Base-by-base conservation (phyloP, 2,329 filamentous ascomycete genomes). In the Penicillium sp. region DNA sequence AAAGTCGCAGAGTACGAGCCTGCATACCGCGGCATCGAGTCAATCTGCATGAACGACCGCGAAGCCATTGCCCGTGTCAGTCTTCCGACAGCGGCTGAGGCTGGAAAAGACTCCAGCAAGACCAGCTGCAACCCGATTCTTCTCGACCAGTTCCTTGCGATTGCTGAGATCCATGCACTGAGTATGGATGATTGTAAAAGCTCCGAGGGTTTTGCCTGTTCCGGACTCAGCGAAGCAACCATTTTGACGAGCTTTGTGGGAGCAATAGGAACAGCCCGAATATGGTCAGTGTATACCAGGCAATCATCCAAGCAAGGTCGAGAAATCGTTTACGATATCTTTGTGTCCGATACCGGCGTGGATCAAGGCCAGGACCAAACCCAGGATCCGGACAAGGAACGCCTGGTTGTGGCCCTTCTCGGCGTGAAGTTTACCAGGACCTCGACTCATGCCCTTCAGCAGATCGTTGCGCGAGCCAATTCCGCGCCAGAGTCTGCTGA, bases 81-180 rank as follows among this genome's bases (percentile, higher is more conserved):
- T 17, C 8, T 44, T 21, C 51, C 51, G 7, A 3, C 19, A 23
- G 51, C 3, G 35, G 35, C 51, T 29, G n/a, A 26, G 51, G 21
- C 51, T 45, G 31, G 4, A 17, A 26, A 45, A 44, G 45, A 45
- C 51, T 7, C 7, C 13, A 21, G 51, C 35, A 44, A 45, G 35
- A 26, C n/a, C 11, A 26, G 9, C 15, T 54, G 19, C 11, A 30
- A 54, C 26, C 35, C 51, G 0, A 54, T 54, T 15, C 31, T 58
- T 8, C 6, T 58, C 19, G 56, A 58, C 56, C 56, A 58, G 56
- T n/a, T 51, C 31, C 13, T 30, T 3, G 30, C 38, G 3, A 29
- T 58, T 50, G 56, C 56, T 3, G 56, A 58, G 38, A 44, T 58
- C 19, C 56, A 49, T 19, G 56, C 56, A 1, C 56, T 58, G 21